phyloP scores from a whole-genome alignment of 805 yeast species.

The Kregervanrija fluxuum region DNA sequence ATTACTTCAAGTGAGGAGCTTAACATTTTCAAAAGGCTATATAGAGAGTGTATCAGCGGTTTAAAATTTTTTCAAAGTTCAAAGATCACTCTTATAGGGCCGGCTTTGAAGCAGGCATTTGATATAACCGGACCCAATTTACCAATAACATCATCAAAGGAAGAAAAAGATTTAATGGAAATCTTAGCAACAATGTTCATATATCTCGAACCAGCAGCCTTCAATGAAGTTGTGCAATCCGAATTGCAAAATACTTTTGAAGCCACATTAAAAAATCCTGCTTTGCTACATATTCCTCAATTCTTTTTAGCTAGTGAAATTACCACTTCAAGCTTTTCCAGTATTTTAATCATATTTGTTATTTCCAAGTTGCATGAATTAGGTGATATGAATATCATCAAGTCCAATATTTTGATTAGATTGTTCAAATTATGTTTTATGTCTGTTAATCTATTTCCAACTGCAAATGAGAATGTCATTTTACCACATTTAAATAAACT shows the following conservation, averaged over 20 bases:
- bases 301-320: conserved; percentile 89
- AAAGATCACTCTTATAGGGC: conserved; percentile 35
- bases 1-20: conserved; percentile 82
- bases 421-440: conserved; percentile 88
- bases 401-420: conserved; percentile 74
- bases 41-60: conserved; percentile 80
- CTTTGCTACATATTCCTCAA: conserved; percentile 85
- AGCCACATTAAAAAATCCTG: conserved; percentile 74
- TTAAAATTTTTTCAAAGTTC: conserved; percentile 63
- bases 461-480: conserved; percentile 78
- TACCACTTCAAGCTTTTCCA: conserved; percentile 89
- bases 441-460: conserved; percentile 90
- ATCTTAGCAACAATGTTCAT: conserved; percentile 88
- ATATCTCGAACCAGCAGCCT: conserved; percentile 91
- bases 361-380: conserved; percentile 65
- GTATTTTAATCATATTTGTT: conserved; percentile 70
- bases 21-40: conserved; percentile 63
- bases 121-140: conserved; percentile 74
- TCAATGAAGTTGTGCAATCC: conserved; percentile 80
- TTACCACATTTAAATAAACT: conserved; percentile 82
- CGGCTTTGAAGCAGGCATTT: conserved; percentile 33
- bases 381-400: conserved; percentile 72
- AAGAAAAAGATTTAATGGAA: conserved; percentile 94
- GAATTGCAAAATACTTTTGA: conserved; percentile 76
- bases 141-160: conserved; percentile 83